Conservation (phyloP, 2,329 filamentous ascomycete genomes). For the Stromatinia cepivora region DNA sequence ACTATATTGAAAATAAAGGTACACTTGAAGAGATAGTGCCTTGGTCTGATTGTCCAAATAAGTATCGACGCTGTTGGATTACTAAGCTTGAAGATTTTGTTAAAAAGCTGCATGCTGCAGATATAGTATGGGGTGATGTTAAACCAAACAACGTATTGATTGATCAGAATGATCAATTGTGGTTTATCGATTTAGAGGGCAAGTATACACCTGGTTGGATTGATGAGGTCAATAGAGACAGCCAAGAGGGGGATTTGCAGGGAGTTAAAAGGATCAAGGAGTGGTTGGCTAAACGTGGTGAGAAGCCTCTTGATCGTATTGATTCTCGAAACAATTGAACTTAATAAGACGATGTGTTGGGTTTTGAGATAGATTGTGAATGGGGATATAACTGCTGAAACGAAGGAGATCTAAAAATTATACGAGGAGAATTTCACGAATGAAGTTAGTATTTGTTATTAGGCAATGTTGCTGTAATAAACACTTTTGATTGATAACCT, state of each 20-base stretch:
- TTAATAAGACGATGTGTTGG: too few relatives aligned
- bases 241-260: neutral
- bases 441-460: too few relatives aligned
- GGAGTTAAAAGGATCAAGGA: neutral
- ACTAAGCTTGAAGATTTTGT: neutral
- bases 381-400: too few relatives aligned
- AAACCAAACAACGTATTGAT: neutral
- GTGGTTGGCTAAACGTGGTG: neutral
- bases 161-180: neutral
- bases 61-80: neutral
- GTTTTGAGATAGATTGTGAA: too few relatives aligned
- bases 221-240: neutral
- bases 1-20: slow-evolving; percentile 7
- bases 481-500: too few relatives aligned
- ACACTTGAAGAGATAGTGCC: slow-evolving; percentile 1
- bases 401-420: too few relatives aligned
- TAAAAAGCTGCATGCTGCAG: neutral
- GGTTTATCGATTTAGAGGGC: slow-evolving; percentile 1
- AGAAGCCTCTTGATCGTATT: too few relatives aligned
- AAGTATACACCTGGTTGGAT: neutral
- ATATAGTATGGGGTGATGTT: neutral
- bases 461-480: too few relatives aligned
- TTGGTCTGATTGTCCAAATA: neutral
- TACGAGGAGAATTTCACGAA: too few relatives aligned
- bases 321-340: too few relatives aligned